phyloP scores from a whole-genome alignment of 2,329 filamentous ascomycete species.

The Monosporascus sp. region DNA sequence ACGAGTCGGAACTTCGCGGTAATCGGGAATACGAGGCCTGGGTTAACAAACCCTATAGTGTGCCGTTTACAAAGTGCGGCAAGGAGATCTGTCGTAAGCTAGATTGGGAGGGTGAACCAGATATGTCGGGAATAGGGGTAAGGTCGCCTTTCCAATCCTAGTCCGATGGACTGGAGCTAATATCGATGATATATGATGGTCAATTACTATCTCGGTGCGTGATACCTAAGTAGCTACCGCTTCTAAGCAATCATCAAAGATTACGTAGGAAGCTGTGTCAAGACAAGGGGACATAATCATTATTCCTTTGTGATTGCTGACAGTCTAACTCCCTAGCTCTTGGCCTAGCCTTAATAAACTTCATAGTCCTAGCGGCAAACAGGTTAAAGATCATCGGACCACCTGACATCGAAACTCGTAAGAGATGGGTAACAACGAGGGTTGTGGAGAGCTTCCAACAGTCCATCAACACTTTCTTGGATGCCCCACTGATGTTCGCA shows the following conservation, averaged over 20 bases:
- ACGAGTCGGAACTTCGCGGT: neutral
- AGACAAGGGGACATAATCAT: too few species aligned
- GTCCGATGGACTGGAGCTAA: neutral
- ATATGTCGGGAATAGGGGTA: constrained; percentile 14
- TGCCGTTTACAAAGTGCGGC: neutral
- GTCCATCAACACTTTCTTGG: constrained; percentile 11
- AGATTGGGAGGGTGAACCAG: constrained; percentile 13
- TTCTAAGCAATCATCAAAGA: too few species aligned
- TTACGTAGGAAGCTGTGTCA: too few species aligned
- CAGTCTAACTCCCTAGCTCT: constrained; percentile 4
- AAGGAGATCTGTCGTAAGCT: constrained; percentile 8
- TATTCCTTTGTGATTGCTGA: too few species aligned
- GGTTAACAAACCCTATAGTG: neutral
- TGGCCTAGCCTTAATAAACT: constrained; percentile 7
- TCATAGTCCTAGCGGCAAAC: constrained; percentile 8
- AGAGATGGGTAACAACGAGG: neutral
- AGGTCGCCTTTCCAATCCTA: neutral
- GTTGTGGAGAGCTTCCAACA: constrained; percentile 7
- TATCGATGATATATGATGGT: constrained; percentile 9
- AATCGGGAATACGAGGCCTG: neutral
- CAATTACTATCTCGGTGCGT: constrained; percentile 7
- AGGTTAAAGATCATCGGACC: constrained; percentile 1
- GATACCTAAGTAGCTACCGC: too few species aligned
- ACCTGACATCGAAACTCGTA: neutral
- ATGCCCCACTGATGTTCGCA: constrained; percentile 15